These are phyloP conservation scores for Fusarium odoratissimum DNA, from an alignment of 2,329 filamentous ascomycete genomes.

Conservation along the genomic window DNA sequence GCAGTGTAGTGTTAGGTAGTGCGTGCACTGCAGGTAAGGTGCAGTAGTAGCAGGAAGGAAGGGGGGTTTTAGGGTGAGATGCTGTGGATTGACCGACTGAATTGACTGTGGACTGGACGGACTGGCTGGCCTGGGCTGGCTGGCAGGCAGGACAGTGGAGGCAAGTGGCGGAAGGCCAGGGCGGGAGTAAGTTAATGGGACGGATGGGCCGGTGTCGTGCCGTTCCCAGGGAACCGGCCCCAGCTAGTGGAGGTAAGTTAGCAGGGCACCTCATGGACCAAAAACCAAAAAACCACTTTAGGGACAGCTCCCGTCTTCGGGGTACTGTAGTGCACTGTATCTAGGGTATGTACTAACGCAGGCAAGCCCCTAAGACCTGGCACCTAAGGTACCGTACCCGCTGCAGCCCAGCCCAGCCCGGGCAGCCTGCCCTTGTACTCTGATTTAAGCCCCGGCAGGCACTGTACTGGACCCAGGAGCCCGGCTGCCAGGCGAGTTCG, in stretches of 20 bases:
- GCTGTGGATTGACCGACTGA: neutral
- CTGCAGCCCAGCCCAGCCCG: neutral
- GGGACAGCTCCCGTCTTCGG: slow-evolving; percentile 12
- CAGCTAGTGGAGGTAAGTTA: slow-evolving; percentile 35
- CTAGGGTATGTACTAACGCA: neutral
- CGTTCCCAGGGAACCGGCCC: slow-evolving; percentile 52
- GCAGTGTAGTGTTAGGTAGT: neutral
- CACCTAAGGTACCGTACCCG: slow-evolving; percentile 10
- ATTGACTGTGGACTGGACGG: neutral
- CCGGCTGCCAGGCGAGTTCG: neutral
- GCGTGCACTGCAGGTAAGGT: slow-evolving; percentile 9
- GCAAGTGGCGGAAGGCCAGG: slow-evolving; percentile 47
- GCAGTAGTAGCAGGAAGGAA: slow-evolving; percentile 39
- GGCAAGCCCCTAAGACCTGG: neutral
- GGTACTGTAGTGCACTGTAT: slow-evolving; percentile 17
- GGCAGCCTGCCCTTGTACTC: neutral
- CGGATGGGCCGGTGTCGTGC: slow-evolving; percentile 54
- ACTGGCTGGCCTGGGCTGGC: neutral
- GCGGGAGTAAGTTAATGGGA: slow-evolving; percentile 50
- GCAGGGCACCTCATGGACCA: slow-evolving; percentile 4
- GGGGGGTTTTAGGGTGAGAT: slow-evolving; percentile 24
- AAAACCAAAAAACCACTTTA: slow-evolving; percentile 26
- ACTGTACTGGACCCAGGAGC: neutral
- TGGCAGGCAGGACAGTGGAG: neutral
- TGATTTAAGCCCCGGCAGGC: neutral